These are phyloP conservation scores for Pleurotus citrinopileatus DNA, from an alignment of 768 basidiomycete genomes.

Conservation along the genomic window DNA sequence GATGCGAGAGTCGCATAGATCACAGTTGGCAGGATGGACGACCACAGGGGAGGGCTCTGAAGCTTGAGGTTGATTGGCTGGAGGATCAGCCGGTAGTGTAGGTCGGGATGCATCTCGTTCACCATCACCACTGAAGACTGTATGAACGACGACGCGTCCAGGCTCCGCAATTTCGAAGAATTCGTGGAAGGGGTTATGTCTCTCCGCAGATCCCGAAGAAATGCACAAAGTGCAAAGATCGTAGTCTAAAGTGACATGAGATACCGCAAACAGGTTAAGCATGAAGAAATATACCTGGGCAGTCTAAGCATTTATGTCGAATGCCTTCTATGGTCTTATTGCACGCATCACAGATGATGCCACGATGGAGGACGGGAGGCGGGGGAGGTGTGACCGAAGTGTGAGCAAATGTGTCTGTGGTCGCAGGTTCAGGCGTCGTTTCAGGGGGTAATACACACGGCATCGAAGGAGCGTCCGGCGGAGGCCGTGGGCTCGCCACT, in stretches of 20 bases:
- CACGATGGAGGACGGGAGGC: conserved; percentile 45
- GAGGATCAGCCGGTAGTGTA: conserved; percentile 10
- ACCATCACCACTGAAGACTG: conserved; percentile 43
- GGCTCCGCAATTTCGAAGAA: conserved; percentile 71
- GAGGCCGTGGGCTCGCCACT: background rate
- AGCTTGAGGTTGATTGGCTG: conserved; percentile 7
- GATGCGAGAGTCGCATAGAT: conserved; percentile 74
- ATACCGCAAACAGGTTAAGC: conserved; percentile 3
- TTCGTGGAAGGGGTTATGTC: conserved; percentile 62
- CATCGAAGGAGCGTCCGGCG: background rate
- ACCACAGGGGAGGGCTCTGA: conserved; percentile 25
- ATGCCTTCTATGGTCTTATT: conserved; percentile 53
- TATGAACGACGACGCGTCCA: conserved; percentile 63
- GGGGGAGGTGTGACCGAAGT: conserved; percentile 13
- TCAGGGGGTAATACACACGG: conserved; percentile 19
- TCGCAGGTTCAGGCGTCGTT: conserved; percentile 1
- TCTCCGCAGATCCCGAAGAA: conserved; percentile 40
- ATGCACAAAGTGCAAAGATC: conserved; percentile 69
- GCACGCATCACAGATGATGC: conserved; percentile 70
- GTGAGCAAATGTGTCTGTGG: conserved; percentile 4
- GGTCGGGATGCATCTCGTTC: conserved; percentile 20
- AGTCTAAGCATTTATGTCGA: conserved; percentile 81
- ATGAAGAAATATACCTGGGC: conserved; percentile 45
- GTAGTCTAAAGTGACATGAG: conserved; percentile 47
- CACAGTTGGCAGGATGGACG: conserved; percentile 68